phyloP scores from a whole-genome alignment of 1,139 yeast species.

The Sugiyamaella castrensis region DNA sequence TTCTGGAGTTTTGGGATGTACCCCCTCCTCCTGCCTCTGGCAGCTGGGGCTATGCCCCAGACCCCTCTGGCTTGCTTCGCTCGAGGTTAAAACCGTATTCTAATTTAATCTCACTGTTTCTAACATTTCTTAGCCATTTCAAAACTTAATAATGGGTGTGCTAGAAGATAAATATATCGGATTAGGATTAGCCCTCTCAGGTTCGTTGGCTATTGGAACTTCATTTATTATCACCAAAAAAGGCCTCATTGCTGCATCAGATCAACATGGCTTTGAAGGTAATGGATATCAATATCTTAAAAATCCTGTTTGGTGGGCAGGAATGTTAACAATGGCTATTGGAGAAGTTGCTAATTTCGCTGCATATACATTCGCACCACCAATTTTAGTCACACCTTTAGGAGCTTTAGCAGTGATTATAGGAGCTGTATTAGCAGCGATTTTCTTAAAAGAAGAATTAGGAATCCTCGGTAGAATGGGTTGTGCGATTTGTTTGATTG shows the following conservation, averaged over 20 bases:
- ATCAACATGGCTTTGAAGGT: conserved; percentile 56
- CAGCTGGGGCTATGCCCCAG: no score
- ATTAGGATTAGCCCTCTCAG: conserved; percentile 79
- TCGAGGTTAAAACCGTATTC: no score
- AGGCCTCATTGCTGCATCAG: conserved; percentile 73
- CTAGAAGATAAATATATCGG: conserved; percentile 84
- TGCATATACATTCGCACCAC: conserved; percentile 94
- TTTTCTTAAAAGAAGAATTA: conserved; percentile 79
- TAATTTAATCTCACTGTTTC: no score
- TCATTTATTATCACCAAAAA: conserved; percentile 87
- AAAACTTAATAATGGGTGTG: conserved; percentile 25
- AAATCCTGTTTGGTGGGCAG: conserved; percentile 95
- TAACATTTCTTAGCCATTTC: background rate
- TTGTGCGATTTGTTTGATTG: conserved; percentile 85
- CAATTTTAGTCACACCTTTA: conserved; percentile 84
- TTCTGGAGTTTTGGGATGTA: no score
- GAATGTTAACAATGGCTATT: conserved; percentile 84
- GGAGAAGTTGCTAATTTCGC: conserved; percentile 94
- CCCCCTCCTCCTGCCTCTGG: no score
- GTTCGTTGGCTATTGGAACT: conserved; percentile 87
- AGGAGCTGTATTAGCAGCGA: conserved; percentile 82
- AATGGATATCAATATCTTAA: conserved; percentile 65
- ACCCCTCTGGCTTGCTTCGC: no score
- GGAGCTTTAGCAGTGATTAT: conserved; percentile 90
- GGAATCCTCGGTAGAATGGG: conserved; percentile 93